Base-by-base conservation (phyloP, 1,284 basidiomycete species). In the Tilletia indica region DNA sequence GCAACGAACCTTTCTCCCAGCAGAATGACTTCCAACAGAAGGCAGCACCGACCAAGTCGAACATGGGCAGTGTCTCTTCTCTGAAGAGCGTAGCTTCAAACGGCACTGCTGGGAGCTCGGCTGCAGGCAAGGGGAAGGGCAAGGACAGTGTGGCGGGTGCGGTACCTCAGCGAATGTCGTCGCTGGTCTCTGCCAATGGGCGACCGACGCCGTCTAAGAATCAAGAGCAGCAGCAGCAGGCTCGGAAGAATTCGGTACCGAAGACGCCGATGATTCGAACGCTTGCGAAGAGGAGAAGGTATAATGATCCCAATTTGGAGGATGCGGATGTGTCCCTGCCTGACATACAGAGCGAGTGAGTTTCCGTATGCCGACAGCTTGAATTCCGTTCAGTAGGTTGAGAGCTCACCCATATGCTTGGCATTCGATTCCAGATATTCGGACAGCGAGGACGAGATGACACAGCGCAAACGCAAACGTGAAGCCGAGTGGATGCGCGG, bases 401-500 rank as follows among this genome's bases (percentile, higher is more conserved):
- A 14, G 16, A 2, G 19, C 31, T 61, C 61, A 39, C 58, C 58
- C 19, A 9, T 8, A 14, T 31, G 25, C 51, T 25, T 54, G 0
- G 42, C 9, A 45, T 58, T 25, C 2, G 21, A 58, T 58, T 45
- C 42, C 61, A 64, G 61, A 39, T 83, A 83, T 70, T 82, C 80
- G 6, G 80, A 83, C 71, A 80, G 78, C 58, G 82, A 82, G 16
- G 81, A 82, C 61, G 80, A 82, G 70, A 79, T 77, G 63, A 80
- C 79, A 38, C 75, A 80, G 34, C 74, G 74, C 36, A 77, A 76
- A 73, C 76, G 82, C 38, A 76, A 77, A 42, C 74, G 75, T n/a
- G 77, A 80, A 72, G 78, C 79, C 19, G 66, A 72, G 31, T 83
- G 82, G 82, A 80, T 80, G 16, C 79, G 79, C 31, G 77, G 80